These are phyloP conservation scores for Diaporthe australafricana DNA, from an alignment of 2,329 filamentous ascomycete genomes.

Conservation along the genomic window DNA sequence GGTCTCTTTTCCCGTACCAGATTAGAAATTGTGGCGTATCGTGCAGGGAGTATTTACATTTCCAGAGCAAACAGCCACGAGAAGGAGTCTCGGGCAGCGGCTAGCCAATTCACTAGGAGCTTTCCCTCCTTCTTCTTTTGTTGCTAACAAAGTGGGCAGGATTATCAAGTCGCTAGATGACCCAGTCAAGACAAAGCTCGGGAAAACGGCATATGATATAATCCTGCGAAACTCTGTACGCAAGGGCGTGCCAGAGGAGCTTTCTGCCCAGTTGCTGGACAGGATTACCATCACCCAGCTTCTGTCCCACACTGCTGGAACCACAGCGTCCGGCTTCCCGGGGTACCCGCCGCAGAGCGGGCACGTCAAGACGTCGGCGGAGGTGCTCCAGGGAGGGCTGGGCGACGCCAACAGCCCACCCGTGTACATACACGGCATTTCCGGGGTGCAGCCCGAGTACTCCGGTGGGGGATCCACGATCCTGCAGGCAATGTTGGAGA, in stretches of 20 bases:
- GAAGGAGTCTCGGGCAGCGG: neutral
- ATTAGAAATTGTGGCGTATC: no score
- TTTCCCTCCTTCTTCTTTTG: no score
- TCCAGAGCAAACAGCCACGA: neutral
- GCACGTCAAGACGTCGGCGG: slow-evolving; percentile 20
- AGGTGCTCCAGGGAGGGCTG: slow-evolving; percentile 25
- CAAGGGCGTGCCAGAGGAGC: slow-evolving; percentile 21
- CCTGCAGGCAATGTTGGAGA: slow-evolving; percentile 35
- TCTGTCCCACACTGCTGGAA: slow-evolving; percentile 30
- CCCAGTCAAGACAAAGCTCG: slow-evolving; percentile 24
- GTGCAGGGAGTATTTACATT: no score
- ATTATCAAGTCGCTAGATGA: slow-evolving; percentile 27
- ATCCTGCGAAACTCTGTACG: slow-evolving; percentile 20
- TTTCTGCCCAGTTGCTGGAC: slow-evolving; percentile 27
- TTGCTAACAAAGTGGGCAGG: neutral
- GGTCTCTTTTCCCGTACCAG: no score
- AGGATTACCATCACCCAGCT: slow-evolving; percentile 32
- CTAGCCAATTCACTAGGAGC: neutral
- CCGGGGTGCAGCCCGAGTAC: slow-evolving; percentile 25
- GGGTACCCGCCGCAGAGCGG: slow-evolving; percentile 22
- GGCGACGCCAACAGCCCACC: slow-evolving; percentile 31
- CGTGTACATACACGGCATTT: slow-evolving; percentile 13
- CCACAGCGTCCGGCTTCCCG: slow-evolving; percentile 20
- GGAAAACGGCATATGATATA: slow-evolving; percentile 11
- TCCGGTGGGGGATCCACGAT: slow-evolving; percentile 32